Conservation (phyloP, 306 rosid species). For the Crotalaria pallida region DNA sequence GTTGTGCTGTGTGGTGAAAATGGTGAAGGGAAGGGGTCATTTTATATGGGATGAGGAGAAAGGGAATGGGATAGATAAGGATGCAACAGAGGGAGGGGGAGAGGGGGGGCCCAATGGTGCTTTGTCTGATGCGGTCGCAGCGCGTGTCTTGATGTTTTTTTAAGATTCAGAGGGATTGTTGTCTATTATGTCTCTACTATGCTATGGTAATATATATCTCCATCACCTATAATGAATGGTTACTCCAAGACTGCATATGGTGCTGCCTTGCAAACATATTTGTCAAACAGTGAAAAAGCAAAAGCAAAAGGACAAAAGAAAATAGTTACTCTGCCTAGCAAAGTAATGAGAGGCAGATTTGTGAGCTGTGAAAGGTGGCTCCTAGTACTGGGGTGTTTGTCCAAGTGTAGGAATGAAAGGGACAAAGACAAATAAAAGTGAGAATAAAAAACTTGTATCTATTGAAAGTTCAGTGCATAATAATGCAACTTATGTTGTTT, state of each 20-base stretch:
- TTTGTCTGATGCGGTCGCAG: conserved; percentile 26
- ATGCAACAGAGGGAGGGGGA: neutral
- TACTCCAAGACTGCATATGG: neutral
- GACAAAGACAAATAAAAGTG: neutral
- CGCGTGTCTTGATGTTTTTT: conserved; percentile 13
- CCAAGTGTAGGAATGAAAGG: neutral
- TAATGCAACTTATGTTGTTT: too few relatives aligned
- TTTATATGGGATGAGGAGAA: neutral
- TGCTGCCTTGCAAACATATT: neutral
- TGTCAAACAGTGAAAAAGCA: conserved; percentile 15
- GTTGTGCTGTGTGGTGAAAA: neutral
- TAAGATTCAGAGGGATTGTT: conserved; percentile 7
- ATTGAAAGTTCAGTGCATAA: neutral
- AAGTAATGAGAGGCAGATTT: neutral
- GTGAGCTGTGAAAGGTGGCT: neutral
- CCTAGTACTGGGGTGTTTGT: neutral
- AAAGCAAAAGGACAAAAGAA: neutral
- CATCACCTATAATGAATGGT: neutral
- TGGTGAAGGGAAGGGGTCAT: neutral
- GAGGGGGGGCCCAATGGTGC: neutral
- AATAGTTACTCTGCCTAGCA: neutral
- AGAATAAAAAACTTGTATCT: neutral
- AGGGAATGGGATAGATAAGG: neutral
- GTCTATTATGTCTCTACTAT: neutral
- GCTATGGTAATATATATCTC: neutral